Percentiles rank a stretch among this genome's conserved stretches.
Conservation (phyloP, 2,329 filamentous ascomycete genomes). For the Cladosporium cucumerinum region DNA sequence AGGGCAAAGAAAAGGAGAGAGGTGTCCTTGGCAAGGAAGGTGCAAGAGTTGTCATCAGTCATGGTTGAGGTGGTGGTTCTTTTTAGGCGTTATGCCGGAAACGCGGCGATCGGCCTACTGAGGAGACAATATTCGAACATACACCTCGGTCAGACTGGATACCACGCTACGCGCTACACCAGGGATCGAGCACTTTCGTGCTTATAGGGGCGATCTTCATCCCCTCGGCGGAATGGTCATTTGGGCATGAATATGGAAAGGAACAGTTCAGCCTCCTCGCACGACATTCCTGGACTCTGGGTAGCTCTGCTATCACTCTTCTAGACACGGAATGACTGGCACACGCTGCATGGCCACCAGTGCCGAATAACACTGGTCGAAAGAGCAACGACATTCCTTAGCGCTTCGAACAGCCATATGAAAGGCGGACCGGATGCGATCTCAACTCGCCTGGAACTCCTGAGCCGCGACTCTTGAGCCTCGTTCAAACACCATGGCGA, state of each 20-base stretch:
- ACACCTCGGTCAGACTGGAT: background rate
- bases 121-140: background rate
- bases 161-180: background rate
- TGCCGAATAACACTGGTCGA: background rate
- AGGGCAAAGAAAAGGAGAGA: slow-evolving; percentile 66
- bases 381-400: background rate
- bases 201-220: background rate
- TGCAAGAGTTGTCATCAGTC: slow-evolving; percentile 56
- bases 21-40: slow-evolving; percentile 95
- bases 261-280: background rate
- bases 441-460: background rate
- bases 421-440: background rate
- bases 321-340: background rate
- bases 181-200: background rate
- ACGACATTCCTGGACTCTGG: background rate
- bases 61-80: slow-evolving; percentile 1
- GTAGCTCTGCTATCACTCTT: background rate
- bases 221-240: background rate
- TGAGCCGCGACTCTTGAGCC: background rate
- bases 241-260: background rate
- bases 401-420: background rate
- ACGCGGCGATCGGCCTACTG: background rate
- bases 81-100: background rate
- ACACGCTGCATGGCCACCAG: background rate
- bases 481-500: background rate